These are phyloP conservation scores for Yamadazyma kanchanaburiensis DNA, from an alignment of 1,139 yeast species.

Conservation along the genomic window DNA sequence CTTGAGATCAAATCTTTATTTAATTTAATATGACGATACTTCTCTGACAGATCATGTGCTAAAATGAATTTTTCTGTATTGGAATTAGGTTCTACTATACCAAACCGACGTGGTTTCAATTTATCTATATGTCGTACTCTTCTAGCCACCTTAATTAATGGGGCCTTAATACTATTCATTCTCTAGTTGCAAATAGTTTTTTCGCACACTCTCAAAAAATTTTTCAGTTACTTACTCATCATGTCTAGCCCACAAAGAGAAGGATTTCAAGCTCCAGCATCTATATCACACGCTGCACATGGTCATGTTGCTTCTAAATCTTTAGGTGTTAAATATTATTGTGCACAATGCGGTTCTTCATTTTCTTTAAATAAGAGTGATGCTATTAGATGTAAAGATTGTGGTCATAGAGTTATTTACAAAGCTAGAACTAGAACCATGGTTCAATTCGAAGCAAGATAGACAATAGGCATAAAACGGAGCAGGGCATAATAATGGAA, in stretches of 20 bases:
- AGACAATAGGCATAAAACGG: conserved; percentile 5
- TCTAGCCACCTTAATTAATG: conserved; percentile 16
- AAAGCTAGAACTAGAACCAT: conserved; percentile 96
- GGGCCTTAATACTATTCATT: conserved; percentile 13
- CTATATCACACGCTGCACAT: conserved; percentile 63
- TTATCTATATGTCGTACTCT: conserved; percentile 13
- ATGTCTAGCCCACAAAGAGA: conserved; percentile 75
- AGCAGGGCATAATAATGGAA: no score
- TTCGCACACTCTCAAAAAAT: conserved; percentile 9
- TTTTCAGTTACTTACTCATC: conserved; percentile 8
- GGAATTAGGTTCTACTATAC: no score
- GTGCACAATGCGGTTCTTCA: conserved; percentile 94
- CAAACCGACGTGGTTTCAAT: conserved; percentile 4
- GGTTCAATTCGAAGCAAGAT: conserved; percentile 62
- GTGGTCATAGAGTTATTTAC: conserved; percentile 96
- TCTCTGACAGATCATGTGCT: conserved; percentile 1
- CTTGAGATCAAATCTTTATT: conserved; percentile 8
- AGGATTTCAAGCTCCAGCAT: conserved; percentile 87
- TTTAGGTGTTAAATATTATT: conserved; percentile 86
- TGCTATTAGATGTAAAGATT: conserved; percentile 96
- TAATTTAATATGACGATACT: conserved; percentile 9
- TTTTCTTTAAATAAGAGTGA: conserved; percentile 89
- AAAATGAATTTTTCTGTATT: not conserved
- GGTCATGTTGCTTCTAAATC: conserved; percentile 62
- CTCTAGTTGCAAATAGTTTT: conserved; percentile 1